These are phyloP conservation scores for Fusarium temperatum DNA, from an alignment of 2,329 filamentous ascomycete species.

Conservation along the genomic window DNA sequence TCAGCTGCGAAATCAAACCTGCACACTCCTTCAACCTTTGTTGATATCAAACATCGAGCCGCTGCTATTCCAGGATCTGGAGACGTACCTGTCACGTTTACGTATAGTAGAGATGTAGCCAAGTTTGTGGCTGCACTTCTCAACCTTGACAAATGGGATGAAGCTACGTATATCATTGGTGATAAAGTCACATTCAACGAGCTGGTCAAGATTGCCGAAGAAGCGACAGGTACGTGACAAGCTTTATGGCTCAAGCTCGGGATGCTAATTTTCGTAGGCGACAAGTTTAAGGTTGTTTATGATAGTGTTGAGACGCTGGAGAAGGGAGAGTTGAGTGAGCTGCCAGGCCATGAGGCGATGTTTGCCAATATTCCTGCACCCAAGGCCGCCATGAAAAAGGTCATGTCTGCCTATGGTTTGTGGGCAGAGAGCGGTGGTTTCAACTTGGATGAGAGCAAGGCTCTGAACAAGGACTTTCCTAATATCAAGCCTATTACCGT, in stretches of 20 bases:
- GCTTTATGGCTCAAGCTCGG: rapidly evolving
- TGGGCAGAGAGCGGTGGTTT: neutral
- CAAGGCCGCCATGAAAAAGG: neutral
- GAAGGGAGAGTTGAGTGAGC: conserved; percentile 3
- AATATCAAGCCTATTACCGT: neutral
- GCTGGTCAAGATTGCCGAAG: neutral
- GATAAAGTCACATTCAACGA: conserved; percentile 5
- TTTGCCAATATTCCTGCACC: neutral
- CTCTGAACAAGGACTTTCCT: neutral
- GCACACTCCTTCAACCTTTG: neutral
- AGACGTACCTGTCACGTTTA: neutral
- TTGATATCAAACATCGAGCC: neutral
- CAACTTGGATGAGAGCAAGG: neutral
- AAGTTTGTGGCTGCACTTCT: neutral
- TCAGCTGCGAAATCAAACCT: neutral
- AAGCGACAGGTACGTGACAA: neutral
- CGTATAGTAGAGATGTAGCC: conserved; percentile 1
- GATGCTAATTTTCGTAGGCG: neutral
- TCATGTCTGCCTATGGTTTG: neutral
- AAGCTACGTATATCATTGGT: conserved; percentile 3
- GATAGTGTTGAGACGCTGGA: neutral
- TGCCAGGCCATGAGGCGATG: neutral
- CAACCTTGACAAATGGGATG: neutral
- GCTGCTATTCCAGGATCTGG: conserved; percentile 1
- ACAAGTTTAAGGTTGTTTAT: neutral